Base-by-base conservation (phyloP, 495 filamentous ascomycete species). In the Parachaetomium inaequale region DNA sequence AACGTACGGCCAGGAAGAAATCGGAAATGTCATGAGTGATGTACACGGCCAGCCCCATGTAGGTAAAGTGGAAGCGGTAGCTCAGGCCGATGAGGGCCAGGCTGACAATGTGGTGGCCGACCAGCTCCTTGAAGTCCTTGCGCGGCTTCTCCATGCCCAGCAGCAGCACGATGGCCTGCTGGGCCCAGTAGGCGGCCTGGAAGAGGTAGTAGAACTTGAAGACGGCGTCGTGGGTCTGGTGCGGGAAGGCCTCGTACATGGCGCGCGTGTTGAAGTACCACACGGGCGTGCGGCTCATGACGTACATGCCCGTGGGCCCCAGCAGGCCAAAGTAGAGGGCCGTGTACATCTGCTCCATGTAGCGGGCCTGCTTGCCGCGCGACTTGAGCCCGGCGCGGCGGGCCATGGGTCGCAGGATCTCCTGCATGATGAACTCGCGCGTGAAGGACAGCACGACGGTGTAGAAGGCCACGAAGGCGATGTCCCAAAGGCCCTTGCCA, bases 161-260 rank as follows among this genome's bases (percentile, higher is more conserved):
- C 61, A 92, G 63, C 54, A 98, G 80, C 19, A 98, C 94, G 60
- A 98, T 89, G 21, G 87, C 89, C 79, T 98, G 94, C 79, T 98
- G 95, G 7, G 88, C 83, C 94, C 94, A 98, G 78, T 96, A 98
- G 59, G 89, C 88, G 36, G 92, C 95, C 78, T 98, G 89, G 66
- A 98, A 87, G 52, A 98, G 79, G 68, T 98, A 98, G 73, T 97
- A 98, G 25, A 92, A 89, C 82, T 98, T 98, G 84, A 98, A 96
- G n/a, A 82, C 58, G 42, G 76, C 88, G 52, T 90, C 90, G 70
- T 95, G 93, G 51, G 88, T 88, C 63, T 84, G 82, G 75, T 98
- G 94, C 19, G 94, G 94, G 78, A 90, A 98, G 10, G 79, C 80
- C 74, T 95, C 92, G 71, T 93, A 98, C 90, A 97, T 96, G 62